Evolutionary conservation across 306 rosid genomes (phyloP).

Genomic region (Leucaena leucocephala): DNA sequence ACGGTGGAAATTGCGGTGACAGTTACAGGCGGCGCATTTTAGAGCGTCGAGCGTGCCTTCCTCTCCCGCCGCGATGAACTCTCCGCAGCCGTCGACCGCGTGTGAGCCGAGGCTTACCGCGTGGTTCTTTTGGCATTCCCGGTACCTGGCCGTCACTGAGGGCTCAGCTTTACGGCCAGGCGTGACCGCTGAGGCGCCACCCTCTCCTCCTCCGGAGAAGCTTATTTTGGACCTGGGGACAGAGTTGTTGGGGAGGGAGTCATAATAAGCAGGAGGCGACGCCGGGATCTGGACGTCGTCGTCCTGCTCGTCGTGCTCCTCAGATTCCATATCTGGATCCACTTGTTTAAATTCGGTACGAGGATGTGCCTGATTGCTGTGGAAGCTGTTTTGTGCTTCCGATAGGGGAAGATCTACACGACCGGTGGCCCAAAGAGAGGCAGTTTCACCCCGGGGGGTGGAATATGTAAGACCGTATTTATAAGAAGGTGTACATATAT

Average conservation of each 20-base stretch:
- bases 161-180: conserved; percentile 35
- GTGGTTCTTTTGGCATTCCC: conserved; percentile 86
- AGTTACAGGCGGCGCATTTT: conserved; percentile 87
- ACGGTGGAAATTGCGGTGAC: conserved; percentile 94
- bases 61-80: conserved; percentile 77
- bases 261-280: conserved; percentile 49
- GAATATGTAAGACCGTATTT: conserved; percentile 29
- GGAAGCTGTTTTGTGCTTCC: conserved; percentile 7
- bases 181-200: conserved; percentile 10
- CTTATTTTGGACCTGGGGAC: conserved; percentile 33
- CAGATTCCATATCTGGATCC: conserved; percentile 65
- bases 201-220: conserved; percentile 1
- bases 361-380: neutral
- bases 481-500: neutral
- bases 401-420: conserved; percentile 44
- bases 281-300: conserved; percentile 52
- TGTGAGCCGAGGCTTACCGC: conserved; percentile 72
- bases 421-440: conserved; percentile 24
- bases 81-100: conserved; percentile 86
- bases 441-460: conserved; percentile 29
- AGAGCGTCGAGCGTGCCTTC: conserved; percentile 79
- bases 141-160: conserved; percentile 46
- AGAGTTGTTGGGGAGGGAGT: conserved; percentile 49
- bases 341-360: neutral
- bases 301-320: conserved; percentile 63